Evolutionary conservation across 2,329 filamentous ascomycete species (phyloP).

Genomic region (Penicillium sp.): DNA sequence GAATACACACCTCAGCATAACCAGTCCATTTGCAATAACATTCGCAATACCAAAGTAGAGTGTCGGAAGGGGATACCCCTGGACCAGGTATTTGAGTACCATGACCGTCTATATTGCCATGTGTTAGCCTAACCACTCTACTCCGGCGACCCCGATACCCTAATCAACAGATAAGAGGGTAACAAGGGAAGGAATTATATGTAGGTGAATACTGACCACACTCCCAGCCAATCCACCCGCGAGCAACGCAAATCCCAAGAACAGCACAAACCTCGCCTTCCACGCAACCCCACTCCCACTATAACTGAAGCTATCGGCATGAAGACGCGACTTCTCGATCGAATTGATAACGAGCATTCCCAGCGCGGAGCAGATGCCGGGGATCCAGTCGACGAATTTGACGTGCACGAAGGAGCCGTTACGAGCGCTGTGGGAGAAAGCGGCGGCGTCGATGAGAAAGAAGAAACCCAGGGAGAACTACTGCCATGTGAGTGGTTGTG

Average conservation of each 20-base stretch:
- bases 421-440: slow-evolving; percentile 53
- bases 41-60: slow-evolving; percentile 61
- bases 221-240: slow-evolving; percentile 59
- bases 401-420: slow-evolving; percentile 57
- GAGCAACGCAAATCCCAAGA: slow-evolving; percentile 60
- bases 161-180: background rate
- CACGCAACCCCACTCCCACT: slow-evolving; percentile 59
- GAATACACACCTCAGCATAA: slow-evolving; percentile 56
- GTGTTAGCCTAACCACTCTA: no score
- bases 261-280: slow-evolving; percentile 60
- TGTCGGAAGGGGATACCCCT: slow-evolving; percentile 51
- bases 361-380: slow-evolving; percentile 59
- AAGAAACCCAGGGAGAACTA: no score
- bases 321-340: slow-evolving; percentile 59
- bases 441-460: slow-evolving; percentile 58
- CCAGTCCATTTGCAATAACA: slow-evolving; percentile 54
- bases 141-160: no score
- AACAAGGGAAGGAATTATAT: background rate
- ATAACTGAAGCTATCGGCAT: slow-evolving; percentile 57
- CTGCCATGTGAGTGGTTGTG: no score
- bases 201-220: slow-evolving; percentile 48
- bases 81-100: slow-evolving; percentile 60
- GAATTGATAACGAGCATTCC: slow-evolving; percentile 66
- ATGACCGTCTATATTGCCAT: slow-evolving; percentile 58
- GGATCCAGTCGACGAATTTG: slow-evolving; percentile 65